These are phyloP conservation scores for Geosiphon pyriformis DNA, from an alignment of 192 early-diverging fungal genomes.

Conservation along the genomic window DNA sequence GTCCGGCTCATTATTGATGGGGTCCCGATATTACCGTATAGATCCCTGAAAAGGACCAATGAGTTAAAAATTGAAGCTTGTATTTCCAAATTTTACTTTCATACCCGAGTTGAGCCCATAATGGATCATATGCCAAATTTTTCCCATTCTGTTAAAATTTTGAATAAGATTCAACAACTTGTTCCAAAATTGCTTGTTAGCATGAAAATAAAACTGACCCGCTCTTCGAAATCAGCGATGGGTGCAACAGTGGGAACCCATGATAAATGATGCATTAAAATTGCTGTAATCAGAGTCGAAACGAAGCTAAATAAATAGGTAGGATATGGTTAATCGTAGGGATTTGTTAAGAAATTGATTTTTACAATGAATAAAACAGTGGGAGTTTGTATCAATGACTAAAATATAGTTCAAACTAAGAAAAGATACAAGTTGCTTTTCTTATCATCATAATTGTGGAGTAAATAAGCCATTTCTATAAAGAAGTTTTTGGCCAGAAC, in stretches of 20 bases:
- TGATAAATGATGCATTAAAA: constrained; percentile 47
- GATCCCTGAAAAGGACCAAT: constrained; percentile 32
- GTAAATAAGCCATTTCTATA: constrained; percentile 30
- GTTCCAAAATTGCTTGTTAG: no score
- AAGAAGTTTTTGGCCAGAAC: constrained; percentile 31
- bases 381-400: neutral
- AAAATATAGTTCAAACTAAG: neutral
- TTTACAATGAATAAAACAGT: no score
- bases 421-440: constrained; percentile 28
- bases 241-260: constrained; percentile 55
- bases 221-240: constrained; percentile 29
- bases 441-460: constrained; percentile 29
- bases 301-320: constrained; percentile 28
- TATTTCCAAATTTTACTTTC: no score
- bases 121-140: constrained; percentile 45
- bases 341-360: neutral
- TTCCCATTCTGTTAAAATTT: constrained; percentile 27
- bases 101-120: constrained; percentile 54
- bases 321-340: neutral
- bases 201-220: constrained; percentile 31
- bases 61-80: no score
- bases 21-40: constrained; percentile 49
- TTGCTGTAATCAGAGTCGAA: constrained; percentile 43
- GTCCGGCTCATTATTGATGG: constrained; percentile 44
- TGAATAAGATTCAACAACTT: no score